Evolutionary conservation across 495 filamentous ascomycete genomes (phyloP).

Genomic region (Tetracladium marchalianum): DNA sequence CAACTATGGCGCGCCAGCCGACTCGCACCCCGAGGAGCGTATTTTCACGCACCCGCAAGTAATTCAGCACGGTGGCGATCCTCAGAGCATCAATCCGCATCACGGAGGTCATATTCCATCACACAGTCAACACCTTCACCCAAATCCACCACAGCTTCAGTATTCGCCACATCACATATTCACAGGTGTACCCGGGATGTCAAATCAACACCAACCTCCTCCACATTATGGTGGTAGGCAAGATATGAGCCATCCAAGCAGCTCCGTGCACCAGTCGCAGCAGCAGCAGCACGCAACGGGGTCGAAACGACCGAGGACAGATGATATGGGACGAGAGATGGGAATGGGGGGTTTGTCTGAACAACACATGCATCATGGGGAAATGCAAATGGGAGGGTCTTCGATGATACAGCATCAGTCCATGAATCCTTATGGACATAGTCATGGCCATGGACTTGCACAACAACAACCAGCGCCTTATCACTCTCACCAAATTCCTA

Average conservation of each 20-base stretch:
- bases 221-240: slow-evolving; percentile 35
- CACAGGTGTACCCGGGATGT: slow-evolving; percentile 22
- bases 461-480: slow-evolving; percentile 34
- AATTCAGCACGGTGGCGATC: slow-evolving; percentile 14
- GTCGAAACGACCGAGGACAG: slow-evolving; percentile 23
- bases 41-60: slow-evolving; percentile 38
- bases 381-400: slow-evolving; percentile 37
- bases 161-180: slow-evolving; percentile 27
- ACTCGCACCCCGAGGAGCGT: slow-evolving; percentile 46
- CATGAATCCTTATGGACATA: slow-evolving; percentile 23
- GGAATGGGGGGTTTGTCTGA: slow-evolving; percentile 34
- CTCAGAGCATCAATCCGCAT: slow-evolving; percentile 14
- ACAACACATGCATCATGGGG: slow-evolving; percentile 35
- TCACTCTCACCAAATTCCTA: slow-evolving; percentile 66
- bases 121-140: slow-evolving; percentile 33
- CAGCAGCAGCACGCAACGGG: slow-evolving; percentile 14
- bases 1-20: slow-evolving; percentile 48
- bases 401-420: slow-evolving; percentile 37
- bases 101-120: slow-evolving; percentile 11
- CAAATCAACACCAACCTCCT: slow-evolving; percentile 39
- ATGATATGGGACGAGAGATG: slow-evolving; percentile 16
- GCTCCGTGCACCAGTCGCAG: slow-evolving; percentile 4
- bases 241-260: slow-evolving; percentile 32
- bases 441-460: slow-evolving; percentile 11
- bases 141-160: slow-evolving; percentile 35